phyloP scores from a whole-genome alignment of 768 basidiomycete species.

The Lactarius sanguifluus region DNA sequence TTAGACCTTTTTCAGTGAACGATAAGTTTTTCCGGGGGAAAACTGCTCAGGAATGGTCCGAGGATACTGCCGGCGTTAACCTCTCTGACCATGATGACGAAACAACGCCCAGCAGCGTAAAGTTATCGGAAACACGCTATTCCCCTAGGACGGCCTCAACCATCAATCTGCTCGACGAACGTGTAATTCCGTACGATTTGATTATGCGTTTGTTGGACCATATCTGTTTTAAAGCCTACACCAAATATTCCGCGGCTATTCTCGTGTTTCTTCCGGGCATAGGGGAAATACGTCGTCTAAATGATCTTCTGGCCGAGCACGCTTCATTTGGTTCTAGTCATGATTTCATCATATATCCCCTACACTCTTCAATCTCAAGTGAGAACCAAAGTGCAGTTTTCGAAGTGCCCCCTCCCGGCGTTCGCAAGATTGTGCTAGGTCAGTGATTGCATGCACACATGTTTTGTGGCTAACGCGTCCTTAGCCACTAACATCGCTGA shows the following conservation, averaged over 20 bases:
- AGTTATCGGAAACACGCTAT: conserved; percentile 71
- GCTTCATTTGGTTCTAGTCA: conserved; percentile 59
- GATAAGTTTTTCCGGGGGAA: conserved; percentile 66
- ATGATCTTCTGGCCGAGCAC: conserved; percentile 80
- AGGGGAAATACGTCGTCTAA: conserved; percentile 87
- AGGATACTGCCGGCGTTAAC: conserved; percentile 52
- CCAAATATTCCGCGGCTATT: conserved; percentile 70
- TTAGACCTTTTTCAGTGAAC: conserved; percentile 43
- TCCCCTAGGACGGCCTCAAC: conserved; percentile 71
- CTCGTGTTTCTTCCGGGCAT: conserved; percentile 95
- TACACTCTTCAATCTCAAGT: conserved; percentile 92
- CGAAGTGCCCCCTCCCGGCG: conserved; percentile 74
- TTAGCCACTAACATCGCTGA: conserved; percentile 91
- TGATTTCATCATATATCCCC: conserved; percentile 73
- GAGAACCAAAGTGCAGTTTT: conserved; percentile 92
- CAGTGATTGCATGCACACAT: conserved; percentile 31
- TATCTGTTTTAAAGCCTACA: conserved; percentile 67
- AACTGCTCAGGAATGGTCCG: conserved; percentile 72
- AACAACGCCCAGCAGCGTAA: conserved; percentile 44
- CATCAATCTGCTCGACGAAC: conserved; percentile 83
- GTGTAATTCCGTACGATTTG: conserved; percentile 88
- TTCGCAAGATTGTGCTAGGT: conserved; percentile 95
- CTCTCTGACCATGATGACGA: conserved; percentile 65
- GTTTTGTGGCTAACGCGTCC: conserved; percentile 12
- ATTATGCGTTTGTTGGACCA: conserved; percentile 80